Evolutionary conservation across 2,329 filamentous ascomycete species (phyloP), one percentile per base, ranked within the genome.

Genomic region (Verticillium zaregamsianum): DNA sequence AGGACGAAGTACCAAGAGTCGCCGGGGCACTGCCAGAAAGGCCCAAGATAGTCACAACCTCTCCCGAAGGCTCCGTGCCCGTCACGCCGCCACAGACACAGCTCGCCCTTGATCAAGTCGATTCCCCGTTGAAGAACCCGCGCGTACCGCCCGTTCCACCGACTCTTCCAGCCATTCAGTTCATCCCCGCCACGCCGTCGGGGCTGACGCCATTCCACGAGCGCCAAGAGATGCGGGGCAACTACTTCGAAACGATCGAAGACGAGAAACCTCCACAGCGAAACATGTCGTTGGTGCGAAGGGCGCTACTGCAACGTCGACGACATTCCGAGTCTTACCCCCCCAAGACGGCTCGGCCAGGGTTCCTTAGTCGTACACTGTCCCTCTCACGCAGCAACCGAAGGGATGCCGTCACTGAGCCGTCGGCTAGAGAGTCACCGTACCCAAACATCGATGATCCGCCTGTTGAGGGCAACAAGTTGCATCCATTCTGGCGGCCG

Each of bases 401-500:
- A 15, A 62, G 63, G 15, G 71, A 70, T 15, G 54, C 25, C n/a
- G 23, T 3, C 9, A 52, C 20, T 5, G 45, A 52, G 20, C 45
- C 6, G 56, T 66, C 69, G 14, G 66, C 69, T 4, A 64, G 68
- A 23, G 69, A 73, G 32, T 66, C 68, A 12, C 66, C 74, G 14
- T 80, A 80, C 64, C 76, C 79, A 2, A 76, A 76, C 3, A 72
- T 76, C 3, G 77, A 81, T 7, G 78, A 81, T 32, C 71, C 73
- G 25, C 84, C 81, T 2, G 71, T 77, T 2, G 85, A 89, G 55
- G 79, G 80, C 45, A 77, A 78, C 56, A 84, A 80, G 65, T 72
- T 88, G 15, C 86, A 89, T 70, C 85, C 86, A 1, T 82, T 83
- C 67, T 89, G 86, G 86, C 79, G 82, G 7, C 86, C 86, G n/a